Conservation (phyloP, 176 grass and related monocot genomes). For the Thinopyrum elongatum region DNA sequence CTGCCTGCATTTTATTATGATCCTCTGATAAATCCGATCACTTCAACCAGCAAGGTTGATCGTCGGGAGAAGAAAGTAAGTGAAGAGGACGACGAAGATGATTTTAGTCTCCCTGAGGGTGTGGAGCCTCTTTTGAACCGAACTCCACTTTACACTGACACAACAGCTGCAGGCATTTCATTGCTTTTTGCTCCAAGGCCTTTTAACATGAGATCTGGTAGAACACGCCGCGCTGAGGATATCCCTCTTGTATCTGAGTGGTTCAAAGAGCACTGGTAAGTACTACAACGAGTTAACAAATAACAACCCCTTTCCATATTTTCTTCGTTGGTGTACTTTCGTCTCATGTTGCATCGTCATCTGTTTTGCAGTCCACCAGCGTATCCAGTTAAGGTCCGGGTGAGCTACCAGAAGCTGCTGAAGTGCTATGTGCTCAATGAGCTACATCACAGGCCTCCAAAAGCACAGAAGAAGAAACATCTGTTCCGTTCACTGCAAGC, state of each 20-base stretch:
- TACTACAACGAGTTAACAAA: neutral
- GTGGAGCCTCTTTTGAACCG: conserved; percentile 72
- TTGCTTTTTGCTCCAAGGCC: conserved; percentile 89
- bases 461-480: conserved; percentile 98
- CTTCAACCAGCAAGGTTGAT: conserved; percentile 79
- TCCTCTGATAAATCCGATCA: conserved; percentile 94
- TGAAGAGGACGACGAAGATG: conserved; percentile 79
- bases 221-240: conserved; percentile 89
- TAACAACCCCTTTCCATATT: neutral
- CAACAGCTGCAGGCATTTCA: conserved; percentile 86
- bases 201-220: conserved; percentile 94
- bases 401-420: conserved; percentile 95
- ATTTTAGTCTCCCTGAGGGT: conserved; percentile 79
- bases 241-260: conserved; percentile 97
- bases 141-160: conserved; percentile 85
- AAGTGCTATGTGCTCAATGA: conserved; percentile 98
- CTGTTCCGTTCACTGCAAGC: conserved; percentile 91
- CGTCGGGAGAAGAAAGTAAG: conserved; percentile 56
- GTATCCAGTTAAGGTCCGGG: conserved; percentile 96
- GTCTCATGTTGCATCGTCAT: neutral
- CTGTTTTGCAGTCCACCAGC: conserved; percentile 77
- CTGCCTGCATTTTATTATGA: conserved; percentile 98
- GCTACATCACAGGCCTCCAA: conserved; percentile 88
- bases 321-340: neutral
- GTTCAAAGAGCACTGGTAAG: conserved; percentile 97